phyloP scores from a whole-genome alignment of 441 rosid species.

The Euphorbia schlechtendalii region DNA sequence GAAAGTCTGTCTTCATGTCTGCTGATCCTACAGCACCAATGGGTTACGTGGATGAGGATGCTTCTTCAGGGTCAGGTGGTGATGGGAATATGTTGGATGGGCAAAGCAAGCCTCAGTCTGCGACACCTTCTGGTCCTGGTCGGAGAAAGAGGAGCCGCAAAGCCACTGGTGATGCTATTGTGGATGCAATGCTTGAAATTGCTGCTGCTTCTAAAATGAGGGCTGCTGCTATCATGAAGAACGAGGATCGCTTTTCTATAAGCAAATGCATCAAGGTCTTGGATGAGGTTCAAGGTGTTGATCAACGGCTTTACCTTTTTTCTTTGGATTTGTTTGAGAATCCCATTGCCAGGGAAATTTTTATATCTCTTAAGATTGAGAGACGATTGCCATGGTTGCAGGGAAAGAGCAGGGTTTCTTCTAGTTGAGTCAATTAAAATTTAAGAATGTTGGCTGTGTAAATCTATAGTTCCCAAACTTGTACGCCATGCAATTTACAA shows the following conservation, averaged over 20 bases:
- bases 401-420: constrained; percentile 47
- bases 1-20: constrained; percentile 15
- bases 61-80: constrained; percentile 54
- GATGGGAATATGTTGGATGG: constrained; percentile 51
- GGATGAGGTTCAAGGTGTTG: constrained; percentile 85
- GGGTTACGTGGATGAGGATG: constrained; percentile 44
- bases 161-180: constrained; percentile 78
- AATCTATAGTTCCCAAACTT: constrained; percentile 13
- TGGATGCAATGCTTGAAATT: constrained; percentile 85
- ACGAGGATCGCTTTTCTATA: constrained; percentile 65
- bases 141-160: constrained; percentile 62
- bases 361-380: constrained; percentile 66
- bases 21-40: constrained; percentile 32
- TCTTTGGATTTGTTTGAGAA: constrained; percentile 85
- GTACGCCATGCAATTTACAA: constrained; percentile 10
- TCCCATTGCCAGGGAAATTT: constrained; percentile 56
- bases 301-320: constrained; percentile 59
- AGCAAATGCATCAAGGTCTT: constrained; percentile 77
- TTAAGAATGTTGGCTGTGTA: constrained; percentile 16
- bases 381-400: constrained; percentile 69
- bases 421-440: constrained; percentile 22
- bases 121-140: constrained; percentile 42
- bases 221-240: constrained; percentile 61
- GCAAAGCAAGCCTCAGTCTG: constrained; percentile 41
- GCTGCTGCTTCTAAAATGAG: constrained; percentile 82